Conservation (phyloP, 306 rosid genomes). For the Prunus mongolica region DNA sequence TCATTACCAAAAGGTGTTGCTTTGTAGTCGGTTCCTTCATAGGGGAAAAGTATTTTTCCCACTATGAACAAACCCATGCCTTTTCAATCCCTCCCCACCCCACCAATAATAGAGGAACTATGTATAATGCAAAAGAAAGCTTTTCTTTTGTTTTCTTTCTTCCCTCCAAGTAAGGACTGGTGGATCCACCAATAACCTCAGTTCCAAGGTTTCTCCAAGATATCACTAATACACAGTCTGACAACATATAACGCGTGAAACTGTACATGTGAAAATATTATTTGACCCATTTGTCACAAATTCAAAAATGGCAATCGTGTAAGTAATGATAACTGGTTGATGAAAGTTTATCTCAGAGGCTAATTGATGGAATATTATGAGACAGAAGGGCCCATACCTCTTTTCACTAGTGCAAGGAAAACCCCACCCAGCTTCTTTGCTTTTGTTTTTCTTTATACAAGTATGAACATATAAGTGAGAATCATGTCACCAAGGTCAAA, state of each 20-base stretch:
- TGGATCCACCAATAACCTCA: slow-evolving; percentile 33
- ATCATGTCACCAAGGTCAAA: slow-evolving; percentile 88
- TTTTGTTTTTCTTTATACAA: not conserved
- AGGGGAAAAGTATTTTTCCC: slow-evolving; percentile 42
- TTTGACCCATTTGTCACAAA: slow-evolving; percentile 10
- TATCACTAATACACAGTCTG: too few species aligned
- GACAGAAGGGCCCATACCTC: slow-evolving; percentile 63
- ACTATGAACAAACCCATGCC: slow-evolving; percentile 24
- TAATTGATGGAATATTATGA: slow-evolving; percentile 68
- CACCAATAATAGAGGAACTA: slow-evolving; percentile 47
- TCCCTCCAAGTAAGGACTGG: slow-evolving; percentile 23
- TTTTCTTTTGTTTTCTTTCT: slow-evolving; percentile 9
- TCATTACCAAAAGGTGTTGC: slow-evolving; percentile 70
- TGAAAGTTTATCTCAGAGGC: slow-evolving; percentile 39
- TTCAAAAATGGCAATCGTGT: slow-evolving; percentile 15
- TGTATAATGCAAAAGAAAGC: slow-evolving; percentile 33
- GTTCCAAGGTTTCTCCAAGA: slow-evolving; percentile 18
- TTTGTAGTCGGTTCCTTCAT: slow-evolving; percentile 60
- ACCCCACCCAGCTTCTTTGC: slow-evolving; percentile 48
- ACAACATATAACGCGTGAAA: too few species aligned
- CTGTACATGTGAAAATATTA: too few species aligned
- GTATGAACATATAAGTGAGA: slow-evolving; percentile 24
- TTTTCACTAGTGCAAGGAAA: slow-evolving; percentile 57
- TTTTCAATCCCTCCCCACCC: slow-evolving; percentile 40
- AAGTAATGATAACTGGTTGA: slow-evolving; percentile 20